A percentile compares a stretch with the other conserved stretches of the same genome.
Conservation (phyloP, 306 rosid genomes). For the Prosopis cineraria region DNA sequence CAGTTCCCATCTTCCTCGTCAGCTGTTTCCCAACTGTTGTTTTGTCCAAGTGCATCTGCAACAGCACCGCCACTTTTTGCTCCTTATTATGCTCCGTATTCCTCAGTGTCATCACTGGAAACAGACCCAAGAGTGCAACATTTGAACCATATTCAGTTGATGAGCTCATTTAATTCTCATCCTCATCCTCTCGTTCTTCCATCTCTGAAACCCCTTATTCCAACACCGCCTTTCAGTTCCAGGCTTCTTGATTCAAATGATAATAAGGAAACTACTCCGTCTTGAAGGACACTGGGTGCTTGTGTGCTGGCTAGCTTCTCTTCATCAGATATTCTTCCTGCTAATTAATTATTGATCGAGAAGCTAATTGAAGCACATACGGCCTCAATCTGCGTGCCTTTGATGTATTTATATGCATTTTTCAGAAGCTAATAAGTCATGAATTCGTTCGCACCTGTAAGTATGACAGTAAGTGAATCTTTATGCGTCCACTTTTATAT, state of each 20-base stretch:
- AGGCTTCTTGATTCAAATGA: conserved; percentile 45
- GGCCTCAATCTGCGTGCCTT: neutral
- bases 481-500: neutral
- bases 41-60: neutral
- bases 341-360: neutral
- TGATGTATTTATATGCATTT: neutral
- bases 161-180: conserved; percentile 46
- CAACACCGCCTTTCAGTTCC: conserved; percentile 42
- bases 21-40: neutral
- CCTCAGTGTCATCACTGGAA: conserved; percentile 42
- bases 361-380: conserved; percentile 9
- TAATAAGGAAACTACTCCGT: conserved; percentile 32
- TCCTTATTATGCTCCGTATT: conserved; percentile 48
- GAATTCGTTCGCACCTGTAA: conserved; percentile 33
- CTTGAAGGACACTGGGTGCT: conserved; percentile 30
- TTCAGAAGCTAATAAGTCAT: conserved; percentile 14
- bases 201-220: conserved; percentile 48
- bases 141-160: conserved; percentile 57
- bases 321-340: neutral
- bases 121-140: conserved; percentile 39
- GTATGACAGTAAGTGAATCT: conserved; percentile 36
- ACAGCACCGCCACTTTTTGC: conserved; percentile 44
- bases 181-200: conserved; percentile 34
- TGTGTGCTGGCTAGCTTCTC: neutral
- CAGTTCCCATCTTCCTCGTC: conserved; percentile 39